These are phyloP conservation scores for Alternaria arborescens DNA, from an alignment of 2,329 filamentous ascomycete species.

Conservation along the genomic window DNA sequence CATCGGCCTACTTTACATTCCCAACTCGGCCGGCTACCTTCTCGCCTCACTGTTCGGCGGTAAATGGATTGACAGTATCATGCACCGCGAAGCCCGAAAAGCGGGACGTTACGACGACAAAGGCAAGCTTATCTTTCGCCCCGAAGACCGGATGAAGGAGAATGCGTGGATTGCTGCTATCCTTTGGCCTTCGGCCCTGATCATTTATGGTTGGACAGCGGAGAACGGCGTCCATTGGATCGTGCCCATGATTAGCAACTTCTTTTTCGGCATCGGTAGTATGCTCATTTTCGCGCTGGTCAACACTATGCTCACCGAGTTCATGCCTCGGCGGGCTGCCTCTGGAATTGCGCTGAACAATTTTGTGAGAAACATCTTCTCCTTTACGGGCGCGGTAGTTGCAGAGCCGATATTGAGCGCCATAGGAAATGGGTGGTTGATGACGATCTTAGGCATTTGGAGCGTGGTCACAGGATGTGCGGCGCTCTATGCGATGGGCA, in stretches of 20 bases:
- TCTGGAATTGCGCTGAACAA: slow-evolving; percentile 53
- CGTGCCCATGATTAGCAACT: slow-evolving; percentile 50
- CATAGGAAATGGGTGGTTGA: slow-evolving; percentile 53
- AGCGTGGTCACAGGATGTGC: slow-evolving; percentile 56
- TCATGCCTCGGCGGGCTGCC: slow-evolving; percentile 49
- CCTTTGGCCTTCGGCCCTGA: slow-evolving; percentile 48
- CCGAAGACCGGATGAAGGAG: slow-evolving; percentile 53
- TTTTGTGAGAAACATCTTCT: slow-evolving; percentile 51
- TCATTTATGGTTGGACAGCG: slow-evolving; percentile 51
- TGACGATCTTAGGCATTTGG: slow-evolving; percentile 55
- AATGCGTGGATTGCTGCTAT: slow-evolving; percentile 51
- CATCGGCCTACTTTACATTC: slow-evolving; percentile 51
- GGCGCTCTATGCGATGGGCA: slow-evolving; percentile 69
- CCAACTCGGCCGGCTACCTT: slow-evolving; percentile 49
- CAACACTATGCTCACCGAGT: slow-evolving; percentile 53
- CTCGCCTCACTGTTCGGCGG: slow-evolving; percentile 48
- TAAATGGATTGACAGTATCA: slow-evolving; percentile 53
- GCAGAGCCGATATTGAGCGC: slow-evolving; percentile 47
- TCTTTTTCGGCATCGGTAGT: slow-evolving; percentile 52
- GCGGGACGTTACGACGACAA: slow-evolving; percentile 47
- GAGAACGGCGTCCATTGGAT: slow-evolving; percentile 46
- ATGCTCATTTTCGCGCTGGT: slow-evolving; percentile 52
- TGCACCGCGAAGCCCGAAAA: slow-evolving; percentile 51
- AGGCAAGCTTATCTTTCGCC: slow-evolving; percentile 47
- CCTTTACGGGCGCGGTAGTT: slow-evolving; percentile 48